These are phyloP conservation scores for Metrosideros polymorpha DNA, from an alignment of 441 rosid species.

Conservation along the genomic window DNA sequence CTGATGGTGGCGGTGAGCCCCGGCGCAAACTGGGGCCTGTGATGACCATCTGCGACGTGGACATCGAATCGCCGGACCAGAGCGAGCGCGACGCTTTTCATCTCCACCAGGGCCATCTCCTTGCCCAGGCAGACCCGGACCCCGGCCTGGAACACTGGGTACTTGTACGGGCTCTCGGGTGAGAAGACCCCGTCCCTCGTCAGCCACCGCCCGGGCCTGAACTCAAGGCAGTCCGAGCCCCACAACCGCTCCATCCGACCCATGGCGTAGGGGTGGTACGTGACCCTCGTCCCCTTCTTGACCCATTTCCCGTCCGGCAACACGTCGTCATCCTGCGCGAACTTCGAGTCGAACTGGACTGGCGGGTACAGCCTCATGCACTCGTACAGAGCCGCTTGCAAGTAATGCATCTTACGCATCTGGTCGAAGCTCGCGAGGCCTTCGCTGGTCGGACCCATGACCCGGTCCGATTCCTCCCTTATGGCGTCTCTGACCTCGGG, in stretches of 20 bases:
- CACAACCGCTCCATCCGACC: conserved; percentile 49
- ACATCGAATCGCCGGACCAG: conserved; percentile 8
- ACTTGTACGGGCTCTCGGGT: conserved; percentile 28
- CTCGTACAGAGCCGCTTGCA: conserved; percentile 44
- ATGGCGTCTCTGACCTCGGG: conserved; percentile 35
- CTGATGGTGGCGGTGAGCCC: conserved; percentile 70
- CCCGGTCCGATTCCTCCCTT: conserved; percentile 28
- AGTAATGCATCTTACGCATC: conserved; percentile 33
- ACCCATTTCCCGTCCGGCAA: conserved; percentile 36
- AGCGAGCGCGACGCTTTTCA: conserved; percentile 38
- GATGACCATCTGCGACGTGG: conserved; percentile 1
- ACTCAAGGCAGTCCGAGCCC: conserved; percentile 37
- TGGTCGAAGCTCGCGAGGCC: conserved; percentile 19
- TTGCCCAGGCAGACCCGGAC: conserved; percentile 51
- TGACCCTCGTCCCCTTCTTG: conserved; percentile 38
- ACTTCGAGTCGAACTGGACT: conserved; percentile 54
- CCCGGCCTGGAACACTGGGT: conserved; percentile 58
- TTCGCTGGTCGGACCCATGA: conserved; percentile 13
- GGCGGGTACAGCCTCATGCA: conserved; percentile 51
- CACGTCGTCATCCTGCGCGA: conserved; percentile 37
- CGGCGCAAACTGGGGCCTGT: conserved; percentile 33
- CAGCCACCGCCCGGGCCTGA: conserved; percentile 51
- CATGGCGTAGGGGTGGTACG: conserved; percentile 58
- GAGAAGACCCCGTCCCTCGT: conserved; percentile 12
- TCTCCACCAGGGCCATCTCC: conserved; percentile 55